These are phyloP conservation scores for Zoysia japonica DNA, from an alignment of 176 grass and related monocot genomes.

Conservation along the genomic window DNA sequence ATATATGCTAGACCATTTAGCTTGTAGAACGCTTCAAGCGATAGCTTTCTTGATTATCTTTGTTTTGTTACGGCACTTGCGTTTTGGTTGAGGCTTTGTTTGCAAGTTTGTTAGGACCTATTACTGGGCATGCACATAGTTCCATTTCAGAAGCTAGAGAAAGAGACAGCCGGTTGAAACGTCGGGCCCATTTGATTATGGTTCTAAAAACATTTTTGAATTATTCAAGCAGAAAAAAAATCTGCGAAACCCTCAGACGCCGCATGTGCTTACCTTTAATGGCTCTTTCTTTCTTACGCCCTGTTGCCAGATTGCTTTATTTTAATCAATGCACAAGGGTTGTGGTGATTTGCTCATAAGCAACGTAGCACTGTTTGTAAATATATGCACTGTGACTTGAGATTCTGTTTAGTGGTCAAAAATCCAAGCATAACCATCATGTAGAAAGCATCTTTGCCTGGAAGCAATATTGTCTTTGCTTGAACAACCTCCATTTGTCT, in stretches of 20 bases:
- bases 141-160: slow-evolving; percentile 7
- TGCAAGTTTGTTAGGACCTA: slow-evolving; percentile 29
- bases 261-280: slow-evolving; percentile 47
- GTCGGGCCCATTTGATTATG: neutral
- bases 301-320: slow-evolving; percentile 43
- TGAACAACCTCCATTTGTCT: slow-evolving; percentile 1
- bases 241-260: slow-evolving; percentile 4
- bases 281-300: slow-evolving; percentile 39
- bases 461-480: slow-evolving; percentile 38
- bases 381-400: slow-evolving; percentile 4
- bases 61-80: slow-evolving; percentile 39
- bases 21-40: slow-evolving; percentile 1
- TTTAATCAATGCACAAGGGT: slow-evolving; percentile 18
- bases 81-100: slow-evolving; percentile 43
- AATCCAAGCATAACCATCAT: slow-evolving; percentile 33
- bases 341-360: neutral
- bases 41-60: slow-evolving; percentile 36
- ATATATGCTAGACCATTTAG: slow-evolving; percentile 9
- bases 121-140: slow-evolving; percentile 48
- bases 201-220: slow-evolving; percentile 23
- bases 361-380: slow-evolving; percentile 7
- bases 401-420: slow-evolving; percentile 30
- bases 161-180: slow-evolving; percentile 33
- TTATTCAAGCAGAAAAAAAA: slow-evolving; percentile 26
- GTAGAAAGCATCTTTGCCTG: slow-evolving; percentile 29